Evolutionary conservation across 1,284 basidiomycete species (phyloP).

Genomic region (Hemileia vastatrix): DNA sequence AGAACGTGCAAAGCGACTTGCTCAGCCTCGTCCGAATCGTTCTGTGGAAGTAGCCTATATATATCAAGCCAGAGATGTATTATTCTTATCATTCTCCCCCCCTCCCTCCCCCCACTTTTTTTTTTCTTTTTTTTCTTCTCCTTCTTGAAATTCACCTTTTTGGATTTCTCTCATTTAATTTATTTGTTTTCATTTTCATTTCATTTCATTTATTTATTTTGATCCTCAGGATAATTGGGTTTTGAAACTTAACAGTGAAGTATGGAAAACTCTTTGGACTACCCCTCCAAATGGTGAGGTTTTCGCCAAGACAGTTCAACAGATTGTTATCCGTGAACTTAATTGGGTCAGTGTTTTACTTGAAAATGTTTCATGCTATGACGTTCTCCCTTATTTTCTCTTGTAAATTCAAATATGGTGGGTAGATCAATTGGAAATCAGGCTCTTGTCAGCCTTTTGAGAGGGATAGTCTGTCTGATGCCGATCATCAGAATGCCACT

Average conservation of each 20-base stretch:
- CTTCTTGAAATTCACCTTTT: neutral
- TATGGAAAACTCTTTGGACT: constrained; percentile 22
- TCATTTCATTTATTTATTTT: too few species aligned
- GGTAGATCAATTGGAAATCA: constrained; percentile 23
- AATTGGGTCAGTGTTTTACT: too few species aligned
- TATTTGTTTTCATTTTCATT: too few species aligned
- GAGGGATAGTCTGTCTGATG: constrained; percentile 9
- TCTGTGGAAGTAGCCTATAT: constrained; percentile 17
- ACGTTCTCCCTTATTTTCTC: too few species aligned
- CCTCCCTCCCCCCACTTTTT: too few species aligned
- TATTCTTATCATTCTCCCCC: neutral
- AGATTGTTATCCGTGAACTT: constrained; percentile 19
- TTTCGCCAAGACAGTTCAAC: constrained; percentile 19
- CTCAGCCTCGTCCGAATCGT: constrained; percentile 5
- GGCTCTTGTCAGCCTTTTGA: constrained; percentile 18
- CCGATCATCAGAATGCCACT: constrained; percentile 1
- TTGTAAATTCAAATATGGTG: too few species aligned
- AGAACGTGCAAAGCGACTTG: constrained; percentile 50
- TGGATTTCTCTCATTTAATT: too few species aligned
- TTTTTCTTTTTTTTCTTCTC: neutral
- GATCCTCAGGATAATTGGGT: constrained; percentile 16
- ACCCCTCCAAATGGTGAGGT: constrained; percentile 22
- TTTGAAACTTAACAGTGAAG: constrained; percentile 17
- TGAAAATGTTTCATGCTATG: too few species aligned
- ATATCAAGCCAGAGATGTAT: constrained; percentile 21